Conservation (phyloP, 2,329 filamentous ascomycete genomes). For the Didymella pinodella region DNA sequence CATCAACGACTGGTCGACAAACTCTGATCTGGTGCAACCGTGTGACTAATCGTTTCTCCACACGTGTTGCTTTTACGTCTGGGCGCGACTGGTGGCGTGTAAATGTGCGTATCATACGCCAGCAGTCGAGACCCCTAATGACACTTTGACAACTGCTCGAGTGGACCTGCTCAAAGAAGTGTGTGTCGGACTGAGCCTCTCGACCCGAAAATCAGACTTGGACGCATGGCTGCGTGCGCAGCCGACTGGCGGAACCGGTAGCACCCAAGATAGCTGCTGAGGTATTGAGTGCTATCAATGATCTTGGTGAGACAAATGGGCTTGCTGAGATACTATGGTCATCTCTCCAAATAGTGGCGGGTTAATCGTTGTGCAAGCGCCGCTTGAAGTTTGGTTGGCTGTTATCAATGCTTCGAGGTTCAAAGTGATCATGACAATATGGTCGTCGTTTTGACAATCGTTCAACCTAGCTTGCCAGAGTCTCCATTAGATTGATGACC, state of each 20-base stretch:
- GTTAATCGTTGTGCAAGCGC: neutral
- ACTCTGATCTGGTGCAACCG: neutral
- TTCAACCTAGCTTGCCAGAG: neutral
- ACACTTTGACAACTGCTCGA: neutral
- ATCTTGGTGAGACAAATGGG: neutral
- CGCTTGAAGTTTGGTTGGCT: constrained; percentile 3
- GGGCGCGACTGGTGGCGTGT: neutral
- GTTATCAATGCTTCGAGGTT: constrained; percentile 2
- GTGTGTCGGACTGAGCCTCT: neutral
- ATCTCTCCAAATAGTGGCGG: neutral
- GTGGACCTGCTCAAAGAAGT: too few relatives aligned
- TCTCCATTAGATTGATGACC: neutral
- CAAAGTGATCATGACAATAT: neutral
- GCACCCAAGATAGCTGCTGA: neutral
- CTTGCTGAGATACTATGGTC: neutral
- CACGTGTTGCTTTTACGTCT: neutral
- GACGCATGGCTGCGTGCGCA: neutral
- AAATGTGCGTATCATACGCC: constrained; percentile 1
- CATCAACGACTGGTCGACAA: neutral
- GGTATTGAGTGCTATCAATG: neutral
- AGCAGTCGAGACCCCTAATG: neutral
- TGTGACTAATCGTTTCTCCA: constrained; percentile 5
- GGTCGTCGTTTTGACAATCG: neutral
- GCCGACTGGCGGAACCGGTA: constrained; percentile 5
- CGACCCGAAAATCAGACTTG: neutral